Evolutionary conservation across 305 asterid genomes (phyloP).

Genomic region (Striga hermonthica): DNA sequence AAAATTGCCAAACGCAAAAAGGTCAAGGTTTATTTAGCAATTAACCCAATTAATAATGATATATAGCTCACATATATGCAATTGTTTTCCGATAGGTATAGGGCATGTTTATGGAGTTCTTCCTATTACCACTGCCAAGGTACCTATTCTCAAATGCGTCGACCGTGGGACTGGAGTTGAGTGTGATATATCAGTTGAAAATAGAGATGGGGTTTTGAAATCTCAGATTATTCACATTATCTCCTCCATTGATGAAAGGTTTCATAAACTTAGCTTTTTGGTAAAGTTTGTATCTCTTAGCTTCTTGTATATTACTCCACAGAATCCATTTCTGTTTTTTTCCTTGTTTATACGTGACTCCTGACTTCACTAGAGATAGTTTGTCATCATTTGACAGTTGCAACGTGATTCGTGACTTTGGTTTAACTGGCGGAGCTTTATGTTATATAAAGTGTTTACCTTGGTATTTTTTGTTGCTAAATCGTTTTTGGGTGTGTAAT

Average conservation of each 20-base stretch:
- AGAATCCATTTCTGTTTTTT: slow-evolving; percentile 3
- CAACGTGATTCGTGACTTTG: not conserved
- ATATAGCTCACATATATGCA: slow-evolving; percentile 38
- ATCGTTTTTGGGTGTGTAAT: no score
- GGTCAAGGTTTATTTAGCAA: no score
- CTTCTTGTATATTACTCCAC: slow-evolving; percentile 23
- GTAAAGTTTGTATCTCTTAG: slow-evolving; percentile 42
- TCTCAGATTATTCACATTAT: slow-evolving; percentile 65
- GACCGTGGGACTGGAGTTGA: slow-evolving; percentile 93
- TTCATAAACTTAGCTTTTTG: slow-evolving; percentile 85
- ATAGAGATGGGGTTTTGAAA: slow-evolving; percentile 82
- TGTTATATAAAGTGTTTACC: no score
- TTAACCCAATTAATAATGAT: slow-evolving; percentile 24
- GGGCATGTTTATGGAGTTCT: slow-evolving; percentile 80
- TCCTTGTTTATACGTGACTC: slow-evolving; percentile 25
- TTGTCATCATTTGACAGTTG: not conserved
- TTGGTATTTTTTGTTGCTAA: no score
- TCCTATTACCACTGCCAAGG: slow-evolving; percentile 82
- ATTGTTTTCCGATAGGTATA: slow-evolving; percentile 48
- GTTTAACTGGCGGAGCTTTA: no score
- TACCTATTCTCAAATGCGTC: slow-evolving; percentile 85
- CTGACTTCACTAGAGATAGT: not conserved
- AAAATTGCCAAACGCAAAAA: no score
- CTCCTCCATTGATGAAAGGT: slow-evolving; percentile 80
- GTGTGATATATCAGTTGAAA: slow-evolving; percentile 95